Evolutionary conservation across 306 rosid genomes (phyloP).

Genomic region (Chamaecrista fasciculata): DNA sequence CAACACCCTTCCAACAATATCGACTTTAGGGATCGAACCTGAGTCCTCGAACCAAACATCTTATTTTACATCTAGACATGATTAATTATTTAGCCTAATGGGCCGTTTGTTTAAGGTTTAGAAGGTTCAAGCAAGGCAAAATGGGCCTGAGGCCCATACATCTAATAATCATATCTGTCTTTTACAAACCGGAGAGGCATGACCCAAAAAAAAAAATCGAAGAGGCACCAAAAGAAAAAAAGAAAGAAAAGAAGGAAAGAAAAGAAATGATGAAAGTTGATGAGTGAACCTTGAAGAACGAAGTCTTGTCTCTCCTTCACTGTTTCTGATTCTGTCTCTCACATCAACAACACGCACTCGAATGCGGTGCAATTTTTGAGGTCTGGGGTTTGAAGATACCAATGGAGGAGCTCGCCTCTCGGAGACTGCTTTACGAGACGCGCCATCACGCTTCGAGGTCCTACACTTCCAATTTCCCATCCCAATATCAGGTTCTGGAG

Average conservation of each 20-base stretch:
- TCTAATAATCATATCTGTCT: not conserved
- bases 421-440: slow-evolving; percentile 61
- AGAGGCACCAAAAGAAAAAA: not conserved
- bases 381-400: slow-evolving; percentile 39
- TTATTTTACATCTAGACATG: too few species aligned
- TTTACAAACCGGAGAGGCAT: not conserved
- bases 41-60: too few species aligned
- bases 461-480: slow-evolving; percentile 52
- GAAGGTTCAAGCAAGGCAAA: too few species aligned
- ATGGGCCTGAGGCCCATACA: not conserved
- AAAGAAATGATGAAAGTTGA: slow-evolving; percentile 1
- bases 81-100: too few species aligned
- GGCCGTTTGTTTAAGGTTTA: too few species aligned
- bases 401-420: slow-evolving; percentile 46
- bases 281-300: slow-evolving; percentile 13
- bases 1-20: too few species aligned
- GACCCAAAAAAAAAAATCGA: not conserved
- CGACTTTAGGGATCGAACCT: too few species aligned
- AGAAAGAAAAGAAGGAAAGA: not conserved
- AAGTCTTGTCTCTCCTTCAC: not conserved
- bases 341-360: slow-evolving; percentile 25
- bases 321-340: not conserved
- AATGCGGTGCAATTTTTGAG: slow-evolving; percentile 39
- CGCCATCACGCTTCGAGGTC: slow-evolving; percentile 68
- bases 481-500: slow-evolving; percentile 35